Evolutionary conservation across 2,329 filamentous ascomycete species (phyloP).

Genomic region (Penicillium sclerotigenum): DNA sequence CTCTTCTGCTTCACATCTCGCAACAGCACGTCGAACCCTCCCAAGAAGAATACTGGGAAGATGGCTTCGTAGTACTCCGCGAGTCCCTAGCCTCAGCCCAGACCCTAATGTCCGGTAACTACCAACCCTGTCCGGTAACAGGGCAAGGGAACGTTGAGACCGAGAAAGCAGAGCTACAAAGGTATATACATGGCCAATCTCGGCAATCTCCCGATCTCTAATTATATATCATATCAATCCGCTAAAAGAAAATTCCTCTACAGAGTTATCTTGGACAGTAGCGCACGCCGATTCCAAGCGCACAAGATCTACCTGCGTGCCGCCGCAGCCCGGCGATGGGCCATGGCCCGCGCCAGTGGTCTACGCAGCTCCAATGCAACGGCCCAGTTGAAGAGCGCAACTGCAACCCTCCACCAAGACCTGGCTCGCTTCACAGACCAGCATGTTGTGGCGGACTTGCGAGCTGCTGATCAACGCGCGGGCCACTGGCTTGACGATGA

Average conservation of each 20-base stretch:
- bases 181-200: slow-evolving; percentile 41
- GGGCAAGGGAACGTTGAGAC: slow-evolving; percentile 50
- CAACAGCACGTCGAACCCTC: slow-evolving; percentile 52
- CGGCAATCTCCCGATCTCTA: too few relatives aligned
- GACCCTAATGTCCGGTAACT: slow-evolving; percentile 53
- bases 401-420: slow-evolving; percentile 50
- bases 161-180: slow-evolving; percentile 55
- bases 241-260: slow-evolving; percentile 1
- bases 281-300: slow-evolving; percentile 59
- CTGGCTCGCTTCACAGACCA: slow-evolving; percentile 56
- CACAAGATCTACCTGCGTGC: slow-evolving; percentile 60
- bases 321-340: slow-evolving; percentile 58
- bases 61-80: slow-evolving; percentile 57
- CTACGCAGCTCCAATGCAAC: slow-evolving; percentile 51
- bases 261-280: slow-evolving; percentile 60
- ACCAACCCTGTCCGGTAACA: slow-evolving; percentile 43
- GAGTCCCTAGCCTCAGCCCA: slow-evolving; percentile 56
- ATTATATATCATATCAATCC: slow-evolving; percentile 4
- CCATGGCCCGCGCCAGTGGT: slow-evolving; percentile 51
- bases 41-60: slow-evolving; percentile 56
- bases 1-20: slow-evolving; percentile 57
- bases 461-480: slow-evolving; percentile 53
- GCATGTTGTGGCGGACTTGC: slow-evolving; percentile 55
- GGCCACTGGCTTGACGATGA: slow-evolving; percentile 63
- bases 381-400: slow-evolving; percentile 48